phyloP scores from a whole-genome alignment of 2,329 filamentous ascomycete species.

The Fusarium sublunatum region DNA sequence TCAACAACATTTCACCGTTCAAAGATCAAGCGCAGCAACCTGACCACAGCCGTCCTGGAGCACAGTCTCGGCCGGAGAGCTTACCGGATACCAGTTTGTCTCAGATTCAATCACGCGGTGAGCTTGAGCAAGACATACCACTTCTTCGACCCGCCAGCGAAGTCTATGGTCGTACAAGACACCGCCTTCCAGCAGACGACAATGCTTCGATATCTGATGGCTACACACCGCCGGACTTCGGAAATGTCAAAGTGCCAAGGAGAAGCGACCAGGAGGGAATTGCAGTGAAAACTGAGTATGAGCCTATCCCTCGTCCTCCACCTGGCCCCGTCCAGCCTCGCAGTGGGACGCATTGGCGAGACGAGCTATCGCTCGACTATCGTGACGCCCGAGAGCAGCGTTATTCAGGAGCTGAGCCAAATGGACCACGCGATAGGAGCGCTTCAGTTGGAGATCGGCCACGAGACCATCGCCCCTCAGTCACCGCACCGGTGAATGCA shows the following conservation, averaged over 20 bases:
- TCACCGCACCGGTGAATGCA: neutral
- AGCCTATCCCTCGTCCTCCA: neutral
- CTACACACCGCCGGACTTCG: constrained; percentile 5
- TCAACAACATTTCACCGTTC: neutral
- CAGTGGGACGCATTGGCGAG: constrained; percentile 11
- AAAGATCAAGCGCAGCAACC: constrained; percentile 1
- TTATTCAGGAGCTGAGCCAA: constrained; percentile 13
- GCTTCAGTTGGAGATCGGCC: constrained; percentile 34
- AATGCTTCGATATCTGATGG: constrained; percentile 5
- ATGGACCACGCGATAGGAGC: constrained; percentile 28
- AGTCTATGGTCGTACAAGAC: constrained; percentile 47
- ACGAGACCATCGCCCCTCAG: constrained; percentile 2
- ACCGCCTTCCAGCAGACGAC: neutral
- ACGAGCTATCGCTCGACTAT: constrained; percentile 22
- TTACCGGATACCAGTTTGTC: neutral
- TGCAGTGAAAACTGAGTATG: constrained; percentile 3
- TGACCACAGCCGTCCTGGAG: neutral
- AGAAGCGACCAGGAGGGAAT: neutral
- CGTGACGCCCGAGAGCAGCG: constrained; percentile 32
- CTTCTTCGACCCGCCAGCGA: constrained; percentile 45
- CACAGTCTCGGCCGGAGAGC: neutral
- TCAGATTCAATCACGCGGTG: neutral
- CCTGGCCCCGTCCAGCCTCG: neutral
- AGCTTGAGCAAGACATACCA: constrained; percentile 30
- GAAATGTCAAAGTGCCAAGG: neutral